phyloP scores from a whole-genome alignment of 202 grass and related monocot species.

The Cymbopogon flexuosus region DNA sequence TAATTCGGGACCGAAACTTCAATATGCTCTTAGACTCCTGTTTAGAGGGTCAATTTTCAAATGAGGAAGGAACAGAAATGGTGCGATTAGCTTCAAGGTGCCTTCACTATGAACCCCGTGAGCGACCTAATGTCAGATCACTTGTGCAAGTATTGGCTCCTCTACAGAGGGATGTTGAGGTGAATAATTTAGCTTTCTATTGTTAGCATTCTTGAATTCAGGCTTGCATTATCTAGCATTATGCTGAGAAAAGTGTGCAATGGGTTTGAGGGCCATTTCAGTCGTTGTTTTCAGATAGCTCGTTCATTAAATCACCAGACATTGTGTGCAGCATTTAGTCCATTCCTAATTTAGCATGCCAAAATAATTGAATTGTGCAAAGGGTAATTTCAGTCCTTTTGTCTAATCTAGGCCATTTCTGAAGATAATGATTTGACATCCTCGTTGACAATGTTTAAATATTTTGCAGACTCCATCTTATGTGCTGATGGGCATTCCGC shows the following conservation, averaged over 20 bases:
- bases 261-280: constrained; percentile 17
- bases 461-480: constrained; percentile 74
- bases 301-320: constrained; percentile 10
- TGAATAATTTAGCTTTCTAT: constrained; percentile 38
- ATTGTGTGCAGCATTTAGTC: not conserved
- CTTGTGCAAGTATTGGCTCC: constrained; percentile 75
- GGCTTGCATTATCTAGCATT: not conserved
- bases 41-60: constrained; percentile 94
- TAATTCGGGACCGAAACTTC: constrained; percentile 94
- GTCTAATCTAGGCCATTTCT: not conserved
- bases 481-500: constrained; percentile 78
- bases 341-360: not conserved
- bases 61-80: constrained; percentile 94
- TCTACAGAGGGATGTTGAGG: constrained; percentile 87
- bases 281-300: constrained; percentile 1
- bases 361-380: not conserved
- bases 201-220: not conserved
- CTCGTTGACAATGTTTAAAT: constrained; percentile 17
- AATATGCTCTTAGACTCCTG: constrained; percentile 95
- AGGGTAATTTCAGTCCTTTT: not conserved
- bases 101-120: constrained; percentile 92
- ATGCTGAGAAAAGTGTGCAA: not conserved
- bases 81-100: constrained; percentile 96
- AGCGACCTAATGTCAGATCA: constrained; percentile 86
- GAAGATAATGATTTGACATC: not conserved